Evolutionary conservation across 2,329 filamentous ascomycete species (phyloP), one percentile per base, ranked within the genome.

Genomic region (Zasmidium cellare): DNA sequence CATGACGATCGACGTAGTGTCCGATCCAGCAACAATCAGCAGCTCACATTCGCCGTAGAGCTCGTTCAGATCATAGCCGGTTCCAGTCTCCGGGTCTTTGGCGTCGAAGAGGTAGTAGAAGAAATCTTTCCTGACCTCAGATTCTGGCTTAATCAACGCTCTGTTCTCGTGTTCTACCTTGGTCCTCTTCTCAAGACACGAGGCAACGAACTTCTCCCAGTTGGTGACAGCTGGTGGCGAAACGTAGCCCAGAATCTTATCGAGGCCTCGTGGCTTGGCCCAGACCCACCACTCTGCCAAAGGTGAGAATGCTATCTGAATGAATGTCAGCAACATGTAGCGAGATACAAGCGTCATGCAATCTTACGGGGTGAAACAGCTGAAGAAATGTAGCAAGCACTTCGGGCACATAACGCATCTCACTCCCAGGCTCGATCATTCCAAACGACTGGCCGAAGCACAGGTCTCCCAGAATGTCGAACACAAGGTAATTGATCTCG

Each of bases 381-480:
- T 53, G 53, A 22, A 60, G 16, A n/a, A 59, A 65, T 9, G 41
- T 52, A 9, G 63, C 56, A 14, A 60, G 54, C 12, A 63, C 19
- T 16, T 64, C 52, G 3, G 61, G 59, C 2, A 64, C 53, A 20
- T 64, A 52, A 9, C 59, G 53, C 24, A 77, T 75, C 22, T 63
- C 63, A 9, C 71, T 69, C 11, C 72, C 70, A 2, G 61, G 57
- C 61, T 76, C 74, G 54, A 78, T 62, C 75, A 77, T 76, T 19
- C 72, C 71, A 62, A 79, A 77, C 31, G 75, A 67, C 60, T 78
- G 75, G 31, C 63, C 63, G 31, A 65, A 65, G 31, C 74, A 74
- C 18, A 79, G 61, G 57, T 79, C 77, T 3, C 77, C 77, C 71
- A 82, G 80, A 50, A 82, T 75, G 58, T 82, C 80, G 51, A 76